phyloP scores from a whole-genome alignment of 192 early-diverging fungal species.

The Rhizoclosmatium sp. region DNA sequence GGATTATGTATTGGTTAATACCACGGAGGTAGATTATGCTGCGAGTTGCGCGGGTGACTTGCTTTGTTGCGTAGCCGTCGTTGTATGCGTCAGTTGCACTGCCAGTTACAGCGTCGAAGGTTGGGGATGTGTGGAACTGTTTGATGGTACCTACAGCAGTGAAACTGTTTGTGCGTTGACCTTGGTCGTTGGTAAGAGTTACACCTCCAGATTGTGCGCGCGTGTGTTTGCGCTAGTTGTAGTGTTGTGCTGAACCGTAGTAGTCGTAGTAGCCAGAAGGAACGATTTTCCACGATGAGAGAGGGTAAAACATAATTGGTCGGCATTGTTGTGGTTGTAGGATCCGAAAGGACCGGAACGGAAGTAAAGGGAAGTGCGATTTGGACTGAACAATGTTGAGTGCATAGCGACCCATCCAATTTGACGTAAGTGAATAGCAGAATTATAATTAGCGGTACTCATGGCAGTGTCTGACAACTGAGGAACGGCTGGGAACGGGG shows the following conservation, averaged over 20 bases:
- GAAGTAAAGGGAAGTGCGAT: background rate
- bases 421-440: background rate
- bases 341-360: background rate
- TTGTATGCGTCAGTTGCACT: background rate
- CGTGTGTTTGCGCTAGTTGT: background rate
- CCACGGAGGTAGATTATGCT: background rate
- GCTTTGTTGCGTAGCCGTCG: background rate
- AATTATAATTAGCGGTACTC: background rate
- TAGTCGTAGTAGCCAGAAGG: background rate
- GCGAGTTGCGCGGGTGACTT: background rate
- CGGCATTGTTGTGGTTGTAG: background rate
- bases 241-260: background rate
- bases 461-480: background rate
- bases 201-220: background rate
- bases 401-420: background rate
- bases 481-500: background rate
- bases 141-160: background rate
- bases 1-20: background rate
- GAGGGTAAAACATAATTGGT: background rate
- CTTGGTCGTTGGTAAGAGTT: background rate
- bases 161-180: background rate
- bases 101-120: background rate
- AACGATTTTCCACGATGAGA: background rate
- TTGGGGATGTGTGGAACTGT: background rate
- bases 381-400: background rate